Evolutionary conservation across 306 rosid species (phyloP).

Genomic region (Prunus armeniaca): DNA sequence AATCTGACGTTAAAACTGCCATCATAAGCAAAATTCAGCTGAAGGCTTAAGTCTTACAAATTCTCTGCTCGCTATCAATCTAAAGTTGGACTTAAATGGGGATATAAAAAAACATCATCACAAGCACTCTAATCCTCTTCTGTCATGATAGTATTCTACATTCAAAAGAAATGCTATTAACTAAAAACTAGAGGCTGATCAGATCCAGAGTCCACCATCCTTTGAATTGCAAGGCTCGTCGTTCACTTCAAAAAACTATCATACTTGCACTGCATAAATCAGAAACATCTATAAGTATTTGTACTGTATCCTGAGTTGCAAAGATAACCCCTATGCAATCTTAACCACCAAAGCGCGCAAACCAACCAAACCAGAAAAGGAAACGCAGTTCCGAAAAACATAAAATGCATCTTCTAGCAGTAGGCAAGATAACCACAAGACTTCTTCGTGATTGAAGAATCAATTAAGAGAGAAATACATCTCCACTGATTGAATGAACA

Average conservation of each 20-base stretch:
- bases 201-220: constrained; percentile 4
- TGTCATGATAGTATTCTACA: background rate
- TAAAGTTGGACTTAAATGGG: background rate
- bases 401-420: background rate
- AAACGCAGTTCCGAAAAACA: background rate
- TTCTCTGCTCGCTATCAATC: background rate
- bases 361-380: background rate
- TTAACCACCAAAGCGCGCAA: background rate
- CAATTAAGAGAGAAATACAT: no score
- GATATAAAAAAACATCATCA: background rate
- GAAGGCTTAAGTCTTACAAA: background rate
- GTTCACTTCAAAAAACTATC: background rate
- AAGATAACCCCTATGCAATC: background rate
- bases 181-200: background rate
- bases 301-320: background rate
- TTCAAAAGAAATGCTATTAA: background rate
- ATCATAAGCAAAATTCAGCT: background rate
- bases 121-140: background rate
- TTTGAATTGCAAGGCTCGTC: background rate
- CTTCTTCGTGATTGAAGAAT: background rate
- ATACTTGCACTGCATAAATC: constrained; percentile 28
- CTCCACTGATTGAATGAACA: no score
- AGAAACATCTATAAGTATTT: background rate
- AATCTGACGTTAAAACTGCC: background rate
- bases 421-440: background rate